These are phyloP conservation scores for Aspergillus amoenus DNA, from an alignment of 2,329 filamentous ascomycete species.

Conservation along the genomic window DNA sequence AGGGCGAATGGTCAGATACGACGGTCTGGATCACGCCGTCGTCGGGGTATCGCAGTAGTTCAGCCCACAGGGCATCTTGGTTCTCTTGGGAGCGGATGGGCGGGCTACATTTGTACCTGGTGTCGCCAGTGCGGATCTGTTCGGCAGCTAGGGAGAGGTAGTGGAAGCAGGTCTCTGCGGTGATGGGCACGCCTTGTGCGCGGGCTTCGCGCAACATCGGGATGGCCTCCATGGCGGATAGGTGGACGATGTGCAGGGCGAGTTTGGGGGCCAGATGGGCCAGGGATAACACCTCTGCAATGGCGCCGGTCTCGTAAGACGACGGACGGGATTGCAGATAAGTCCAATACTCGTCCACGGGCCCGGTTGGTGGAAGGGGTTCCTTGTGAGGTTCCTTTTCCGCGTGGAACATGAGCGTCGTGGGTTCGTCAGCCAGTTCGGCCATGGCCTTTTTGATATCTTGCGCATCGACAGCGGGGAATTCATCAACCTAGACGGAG, in stretches of 20 bases:
- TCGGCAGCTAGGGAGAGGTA: conserved; percentile 85
- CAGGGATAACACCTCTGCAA: conserved; percentile 82
- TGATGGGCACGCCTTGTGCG: conserved; percentile 74
- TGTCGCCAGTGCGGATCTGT: conserved; percentile 79
- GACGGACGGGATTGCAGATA: conserved; percentile 90
- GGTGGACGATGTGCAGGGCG: conserved; percentile 88
- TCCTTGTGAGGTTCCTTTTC: conserved; percentile 88
- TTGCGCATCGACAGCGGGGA: conserved; percentile 78
- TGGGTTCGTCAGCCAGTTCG: conserved; percentile 75
- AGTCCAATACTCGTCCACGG: conserved; percentile 76
- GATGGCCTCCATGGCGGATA: conserved; percentile 86
- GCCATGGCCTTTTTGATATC: conserved; percentile 81
- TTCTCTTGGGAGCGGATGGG: conserved; percentile 81
- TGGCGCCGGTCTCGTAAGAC: conserved; percentile 85
- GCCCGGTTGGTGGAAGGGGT: conserved; percentile 60
- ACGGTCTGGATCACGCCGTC: conserved; percentile 87
- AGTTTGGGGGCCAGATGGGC: conserved; percentile 77
- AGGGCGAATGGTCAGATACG: conserved; percentile 94
- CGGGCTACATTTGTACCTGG: conserved; percentile 91
- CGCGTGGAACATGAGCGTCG: conserved; percentile 97
- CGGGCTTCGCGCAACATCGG: conserved; percentile 75
- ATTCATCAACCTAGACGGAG: conserved; percentile 75
- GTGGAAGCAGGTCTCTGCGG: conserved; percentile 94
- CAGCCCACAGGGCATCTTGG: conserved; percentile 83
- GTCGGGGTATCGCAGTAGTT: conserved; percentile 59